A percentile compares a stretch with the other conserved stretches of the same genome.
Conservation (phyloP, 2,329 filamentous ascomycete species). For the Xylariaceae sp. region DNA sequence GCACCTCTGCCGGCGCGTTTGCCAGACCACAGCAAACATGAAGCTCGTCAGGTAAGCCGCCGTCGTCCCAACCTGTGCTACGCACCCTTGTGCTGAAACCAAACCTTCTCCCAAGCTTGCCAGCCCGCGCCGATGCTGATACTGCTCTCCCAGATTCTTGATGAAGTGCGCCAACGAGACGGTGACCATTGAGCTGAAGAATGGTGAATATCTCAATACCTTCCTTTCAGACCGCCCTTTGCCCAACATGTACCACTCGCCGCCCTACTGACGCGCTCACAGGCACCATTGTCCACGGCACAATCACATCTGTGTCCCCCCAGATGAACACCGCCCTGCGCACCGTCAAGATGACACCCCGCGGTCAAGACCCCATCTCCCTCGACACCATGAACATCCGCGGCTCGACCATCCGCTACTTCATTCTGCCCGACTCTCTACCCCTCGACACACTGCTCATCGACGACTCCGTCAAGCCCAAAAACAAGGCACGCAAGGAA, state of each 20-base stretch:
- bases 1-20: slow-evolving; percentile 1
- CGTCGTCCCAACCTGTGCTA: slow-evolving; percentile 18
- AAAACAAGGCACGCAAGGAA: slow-evolving; percentile 99
- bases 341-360: slow-evolving; percentile 93
- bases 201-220: slow-evolving; percentile 58
- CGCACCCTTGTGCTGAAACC: slow-evolving; percentile 43
- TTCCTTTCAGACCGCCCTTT: not conserved
- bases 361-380: slow-evolving; percentile 79
- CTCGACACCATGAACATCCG: slow-evolving; percentile 97
- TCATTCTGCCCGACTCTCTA: slow-evolving; percentile 91
- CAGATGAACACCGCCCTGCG: slow-evolving; percentile 98
- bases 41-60: slow-evolving; percentile 87
- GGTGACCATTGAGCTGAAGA: slow-evolving; percentile 97
- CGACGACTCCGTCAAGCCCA: slow-evolving; percentile 95
- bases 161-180: slow-evolving; percentile 99
- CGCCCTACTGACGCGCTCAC: slow-evolving; percentile 11
- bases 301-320: slow-evolving; percentile 91
- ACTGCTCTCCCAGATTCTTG: slow-evolving; percentile 66
- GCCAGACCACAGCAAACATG: slow-evolving; percentile 55
- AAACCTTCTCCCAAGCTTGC: slow-evolving; percentile 34
- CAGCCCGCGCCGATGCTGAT: slow-evolving; percentile 30
- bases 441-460: slow-evolving; percentile 93
- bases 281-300: slow-evolving; percentile 96
- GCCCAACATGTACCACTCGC: too few species aligned
- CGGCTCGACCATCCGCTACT: slow-evolving; percentile 93